Evolutionary conservation across 192 early-diverging fungal species (phyloP).

Genomic region (Phlyctochytrium planicorne): DNA sequence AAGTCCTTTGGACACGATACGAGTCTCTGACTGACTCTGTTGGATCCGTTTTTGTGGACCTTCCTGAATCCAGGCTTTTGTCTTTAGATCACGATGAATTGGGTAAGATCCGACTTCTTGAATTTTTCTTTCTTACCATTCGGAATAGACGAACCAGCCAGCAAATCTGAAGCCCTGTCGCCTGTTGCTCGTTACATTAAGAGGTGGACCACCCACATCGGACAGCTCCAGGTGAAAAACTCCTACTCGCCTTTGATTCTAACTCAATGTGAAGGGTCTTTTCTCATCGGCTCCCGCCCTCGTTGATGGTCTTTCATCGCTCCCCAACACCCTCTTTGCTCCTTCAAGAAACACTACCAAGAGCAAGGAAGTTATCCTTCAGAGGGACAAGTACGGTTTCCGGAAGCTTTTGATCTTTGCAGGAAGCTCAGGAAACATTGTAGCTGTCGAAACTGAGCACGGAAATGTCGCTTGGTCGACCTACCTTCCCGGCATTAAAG

Average conservation of each 20-base stretch:
- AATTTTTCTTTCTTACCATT: too few relatives aligned
- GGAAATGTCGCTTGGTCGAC: conserved; percentile 81
- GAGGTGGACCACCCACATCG: conserved; percentile 53
- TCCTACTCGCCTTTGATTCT: too few relatives aligned
- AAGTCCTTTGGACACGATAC: conserved; percentile 76
- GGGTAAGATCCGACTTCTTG: too few relatives aligned
- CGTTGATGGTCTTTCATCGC: not conserved
- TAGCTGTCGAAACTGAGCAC: conserved; percentile 77
- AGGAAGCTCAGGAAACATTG: conserved; percentile 73
- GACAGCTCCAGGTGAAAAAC: conserved; percentile 46
- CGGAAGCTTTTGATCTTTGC: conserved; percentile 86
- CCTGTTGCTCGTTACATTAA: conserved; percentile 66
- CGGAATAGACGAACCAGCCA: conserved; percentile 44
- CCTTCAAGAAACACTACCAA: not conserved
- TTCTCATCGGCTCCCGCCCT: not conserved
- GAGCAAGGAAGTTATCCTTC: not conserved
- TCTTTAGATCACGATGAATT: conserved; percentile 69
- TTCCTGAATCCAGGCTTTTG: conserved; percentile 70
- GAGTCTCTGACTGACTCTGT: conserved; percentile 75
- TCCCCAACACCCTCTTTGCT: not conserved
- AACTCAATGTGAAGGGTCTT: not conserved
- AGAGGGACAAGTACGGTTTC: conserved; percentile 72
- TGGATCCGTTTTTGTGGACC: conserved; percentile 75
- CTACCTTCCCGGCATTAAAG: conserved; percentile 38
- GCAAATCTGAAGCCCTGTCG: conserved; percentile 39